These are phyloP conservation scores for Amylostereum areolatum DNA, from an alignment of 1,284 basidiomycete genomes.

Conservation along the genomic window DNA sequence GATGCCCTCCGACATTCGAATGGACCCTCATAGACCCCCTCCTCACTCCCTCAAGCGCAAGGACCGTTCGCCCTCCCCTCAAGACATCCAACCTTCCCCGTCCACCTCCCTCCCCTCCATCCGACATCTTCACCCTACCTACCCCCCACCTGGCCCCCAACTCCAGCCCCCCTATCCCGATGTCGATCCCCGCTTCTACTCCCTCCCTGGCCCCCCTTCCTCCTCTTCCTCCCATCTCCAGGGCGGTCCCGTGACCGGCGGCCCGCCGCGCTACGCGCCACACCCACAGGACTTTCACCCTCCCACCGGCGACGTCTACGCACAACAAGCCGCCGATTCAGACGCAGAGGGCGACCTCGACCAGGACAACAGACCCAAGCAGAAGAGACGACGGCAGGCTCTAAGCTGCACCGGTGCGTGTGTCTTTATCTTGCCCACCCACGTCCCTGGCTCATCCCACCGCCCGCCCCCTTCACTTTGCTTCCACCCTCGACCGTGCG, in stretches of 20 bases:
- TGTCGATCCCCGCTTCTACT: constrained; percentile 12
- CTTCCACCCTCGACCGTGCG: not conserved
- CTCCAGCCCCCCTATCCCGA: constrained; percentile 9
- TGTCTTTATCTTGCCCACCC: constrained; percentile 1
- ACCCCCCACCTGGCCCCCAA: constrained; percentile 37
- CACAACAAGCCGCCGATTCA: constrained; percentile 32
- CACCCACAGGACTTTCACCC: not conserved
- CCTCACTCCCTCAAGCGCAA: constrained; percentile 14
- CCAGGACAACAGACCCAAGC: constrained; percentile 50
- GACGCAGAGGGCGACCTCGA: constrained; percentile 40
- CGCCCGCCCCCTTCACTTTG: constrained; percentile 1
- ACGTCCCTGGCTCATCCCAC: constrained; percentile 1
- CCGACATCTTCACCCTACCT: constrained; percentile 56
- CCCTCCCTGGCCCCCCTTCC: no score
- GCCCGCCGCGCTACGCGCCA: not conserved
- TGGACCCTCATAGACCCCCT: constrained; percentile 12
- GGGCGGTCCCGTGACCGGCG: not conserved
- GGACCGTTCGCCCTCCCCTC: constrained; percentile 14
- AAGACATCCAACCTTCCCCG: constrained; percentile 2
- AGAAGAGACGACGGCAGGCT: constrained; percentile 69
- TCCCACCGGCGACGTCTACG: constrained; percentile 8
- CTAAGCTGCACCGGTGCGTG: constrained; percentile 71
- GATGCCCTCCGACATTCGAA: constrained; percentile 4
- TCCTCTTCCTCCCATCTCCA: not conserved
- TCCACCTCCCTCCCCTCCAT: constrained; percentile 53